These are phyloP conservation scores for Solanum paucissectum DNA, from an alignment of 257 asterid species.

Conservation along the genomic window DNA sequence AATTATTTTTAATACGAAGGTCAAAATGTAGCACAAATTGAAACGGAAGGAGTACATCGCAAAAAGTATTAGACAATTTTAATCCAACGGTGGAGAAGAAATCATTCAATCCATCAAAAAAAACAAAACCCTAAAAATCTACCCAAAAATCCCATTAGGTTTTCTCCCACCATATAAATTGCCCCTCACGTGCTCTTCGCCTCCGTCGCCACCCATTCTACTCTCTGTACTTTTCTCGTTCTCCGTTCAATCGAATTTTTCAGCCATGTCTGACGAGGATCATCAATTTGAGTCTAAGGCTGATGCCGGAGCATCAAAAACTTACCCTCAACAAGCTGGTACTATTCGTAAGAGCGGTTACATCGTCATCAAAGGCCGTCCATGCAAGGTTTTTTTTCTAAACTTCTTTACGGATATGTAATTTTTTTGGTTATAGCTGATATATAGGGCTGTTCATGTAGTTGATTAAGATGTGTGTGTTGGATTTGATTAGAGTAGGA, in stretches of 20 bases:
- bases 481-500: background rate
- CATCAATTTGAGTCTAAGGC: slow-evolving; percentile 35
- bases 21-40: background rate
- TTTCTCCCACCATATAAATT: background rate
- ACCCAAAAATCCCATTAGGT: background rate
- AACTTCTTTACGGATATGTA: background rate
- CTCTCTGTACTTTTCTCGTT: background rate
- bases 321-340: slow-evolving; percentile 38
- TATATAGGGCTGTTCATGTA: background rate
- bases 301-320: slow-evolving; percentile 39
- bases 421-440: background rate
- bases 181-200: background rate
- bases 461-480: background rate
- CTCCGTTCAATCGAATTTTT: background rate
- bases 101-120: background rate
- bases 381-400: slow-evolving; percentile 20
- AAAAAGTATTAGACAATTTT: background rate
- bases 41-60: background rate
- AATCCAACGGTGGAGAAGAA: background rate
- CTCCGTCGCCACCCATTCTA: background rate
- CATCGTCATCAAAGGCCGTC: slow-evolving; percentile 25
- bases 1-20: background rate
- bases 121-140: background rate
- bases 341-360: slow-evolving; percentile 31
- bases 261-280: slow-evolving; percentile 35